Percentiles rank a stretch among this genome's conserved stretches.
Conservation (phyloP, 208 protist genomes). For the Trypanosoma platydactyli region DNA sequence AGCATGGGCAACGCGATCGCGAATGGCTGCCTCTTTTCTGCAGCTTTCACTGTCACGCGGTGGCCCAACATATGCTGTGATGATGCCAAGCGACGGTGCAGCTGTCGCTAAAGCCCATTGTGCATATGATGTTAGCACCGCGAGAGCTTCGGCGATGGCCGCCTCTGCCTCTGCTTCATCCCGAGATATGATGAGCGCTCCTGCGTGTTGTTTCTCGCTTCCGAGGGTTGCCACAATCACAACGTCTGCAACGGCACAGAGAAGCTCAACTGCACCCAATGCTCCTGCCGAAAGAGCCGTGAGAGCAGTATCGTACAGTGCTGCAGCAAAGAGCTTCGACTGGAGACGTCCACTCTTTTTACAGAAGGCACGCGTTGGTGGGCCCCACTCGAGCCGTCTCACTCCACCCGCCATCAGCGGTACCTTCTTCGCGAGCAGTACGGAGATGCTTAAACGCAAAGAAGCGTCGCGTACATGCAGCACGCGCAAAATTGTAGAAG, state of each 20-base stretch:
- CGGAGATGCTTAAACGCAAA: constrained; percentile 14
- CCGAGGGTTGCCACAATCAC: constrained; percentile 21
- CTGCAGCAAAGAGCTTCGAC: constrained; percentile 47
- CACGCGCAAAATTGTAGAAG: constrained; percentile 50
- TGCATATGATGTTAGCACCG: constrained; percentile 51
- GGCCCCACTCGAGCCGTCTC: constrained; percentile 26
- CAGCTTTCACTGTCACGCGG: constrained; percentile 15
- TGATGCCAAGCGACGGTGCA: constrained; percentile 53
- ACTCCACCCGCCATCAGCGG: constrained; percentile 41
- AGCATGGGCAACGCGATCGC: constrained; percentile 53
- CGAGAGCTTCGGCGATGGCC: constrained; percentile 25
- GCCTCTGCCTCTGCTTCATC: constrained; percentile 33
- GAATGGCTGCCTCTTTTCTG: constrained; percentile 74
- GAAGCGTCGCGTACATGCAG: constrained; percentile 14
- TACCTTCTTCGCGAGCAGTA: constrained; percentile 45
- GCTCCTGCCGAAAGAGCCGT: constrained; percentile 55
- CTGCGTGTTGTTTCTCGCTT: neutral
- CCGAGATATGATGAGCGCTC: neutral
- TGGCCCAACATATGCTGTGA: constrained; percentile 68
- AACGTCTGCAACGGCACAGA: constrained; percentile 59
- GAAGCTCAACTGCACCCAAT: constrained; percentile 48
- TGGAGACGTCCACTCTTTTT: constrained; percentile 6
- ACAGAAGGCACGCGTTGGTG: constrained; percentile 8
- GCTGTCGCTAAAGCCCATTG: constrained; percentile 56
- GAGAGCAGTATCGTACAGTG: constrained; percentile 38